phyloP scores from a whole-genome alignment of 352 stramenopile species.

The Phytophthora tubulina region DNA sequence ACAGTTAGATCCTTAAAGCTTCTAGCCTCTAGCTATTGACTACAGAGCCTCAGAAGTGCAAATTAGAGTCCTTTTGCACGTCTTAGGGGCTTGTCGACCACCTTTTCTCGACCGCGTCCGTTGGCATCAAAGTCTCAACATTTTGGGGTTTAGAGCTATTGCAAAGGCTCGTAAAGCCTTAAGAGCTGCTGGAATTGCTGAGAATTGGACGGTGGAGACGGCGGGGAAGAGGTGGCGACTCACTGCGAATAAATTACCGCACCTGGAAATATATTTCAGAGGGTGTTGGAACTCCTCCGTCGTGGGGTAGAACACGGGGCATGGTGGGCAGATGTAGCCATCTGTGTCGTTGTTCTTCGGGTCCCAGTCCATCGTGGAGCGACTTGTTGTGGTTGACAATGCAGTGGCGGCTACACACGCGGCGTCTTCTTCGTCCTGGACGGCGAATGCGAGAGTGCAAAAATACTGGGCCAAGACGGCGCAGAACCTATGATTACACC shows the following conservation, averaged over 20 bases:
- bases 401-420: neutral
- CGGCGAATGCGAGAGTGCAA: slow-evolving; percentile 40
- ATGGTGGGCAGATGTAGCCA: slow-evolving; percentile 87
- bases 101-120: slow-evolving; percentile 26
- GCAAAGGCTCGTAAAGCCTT: neutral
- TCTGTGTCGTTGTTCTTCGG: slow-evolving; percentile 55
- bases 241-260: slow-evolving; percentile 59
- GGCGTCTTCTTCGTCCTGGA: slow-evolving; percentile 20
- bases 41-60: neutral
- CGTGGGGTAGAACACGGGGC: slow-evolving; percentile 89
- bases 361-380: slow-evolving; percentile 74
- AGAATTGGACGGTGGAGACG: neutral
- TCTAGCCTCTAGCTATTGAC: neutral
- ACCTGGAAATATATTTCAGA: slow-evolving; percentile 94
- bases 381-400: slow-evolving; percentile 7
- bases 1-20: neutral
- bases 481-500: slow-evolving; percentile 8
- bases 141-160: slow-evolving; percentile 13
- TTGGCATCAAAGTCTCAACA: slow-evolving; percentile 24
- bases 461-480: slow-evolving; percentile 35
- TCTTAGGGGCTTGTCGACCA: neutral
- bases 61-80: neutral
- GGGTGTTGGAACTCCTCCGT: slow-evolving; percentile 90
- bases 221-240: slow-evolving; percentile 11
- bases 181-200: slow-evolving; percentile 2